Evolutionary conservation across 495 filamentous ascomycete genomes (phyloP).

Genomic region (Aspergillus nanangensis): DNA sequence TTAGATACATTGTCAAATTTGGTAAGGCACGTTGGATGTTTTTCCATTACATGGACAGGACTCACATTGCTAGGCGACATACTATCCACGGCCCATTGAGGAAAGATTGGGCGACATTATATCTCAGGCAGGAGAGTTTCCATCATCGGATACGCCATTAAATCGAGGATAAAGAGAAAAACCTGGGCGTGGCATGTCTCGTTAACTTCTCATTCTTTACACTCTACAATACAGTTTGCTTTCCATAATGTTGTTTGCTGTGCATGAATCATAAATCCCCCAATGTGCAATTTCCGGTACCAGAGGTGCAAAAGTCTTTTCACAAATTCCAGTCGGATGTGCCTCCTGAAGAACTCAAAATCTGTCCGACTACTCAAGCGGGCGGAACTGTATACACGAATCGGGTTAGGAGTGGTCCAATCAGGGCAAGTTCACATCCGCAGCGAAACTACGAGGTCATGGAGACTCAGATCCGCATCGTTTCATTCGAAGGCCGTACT

Average conservation of each 20-base stretch:
- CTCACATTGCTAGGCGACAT: slow-evolving; percentile 1
- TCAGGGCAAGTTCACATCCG: too few species aligned
- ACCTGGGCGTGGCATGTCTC: not conserved
- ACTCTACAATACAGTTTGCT: not conserved
- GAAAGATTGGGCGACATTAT: slow-evolving; percentile 2
- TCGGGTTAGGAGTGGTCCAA: too few species aligned
- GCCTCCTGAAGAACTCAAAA: too few species aligned
- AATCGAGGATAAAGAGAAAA: not conserved
- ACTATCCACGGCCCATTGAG: slow-evolving; percentile 1
- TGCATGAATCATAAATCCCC: not conserved
- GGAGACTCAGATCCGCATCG: too few species aligned
- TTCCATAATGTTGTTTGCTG: not conserved
- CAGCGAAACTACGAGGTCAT: too few species aligned
- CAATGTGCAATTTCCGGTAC: not conserved
- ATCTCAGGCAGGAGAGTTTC: not conserved
- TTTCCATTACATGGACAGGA: not conserved
- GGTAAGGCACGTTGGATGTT: slow-evolving; percentile 2
- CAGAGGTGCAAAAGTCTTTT: too few species aligned
- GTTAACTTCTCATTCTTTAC: not conserved
- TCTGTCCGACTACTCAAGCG: too few species aligned
- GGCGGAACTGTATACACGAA: too few species aligned
- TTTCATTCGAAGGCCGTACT: too few species aligned
- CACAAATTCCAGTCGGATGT: too few species aligned
- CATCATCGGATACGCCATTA: not conserved
- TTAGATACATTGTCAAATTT: slow-evolving; percentile 8